Evolutionary conservation across 768 basidiomycete genomes (phyloP).

Genomic region (Leucosporidium yakuticum): DNA sequence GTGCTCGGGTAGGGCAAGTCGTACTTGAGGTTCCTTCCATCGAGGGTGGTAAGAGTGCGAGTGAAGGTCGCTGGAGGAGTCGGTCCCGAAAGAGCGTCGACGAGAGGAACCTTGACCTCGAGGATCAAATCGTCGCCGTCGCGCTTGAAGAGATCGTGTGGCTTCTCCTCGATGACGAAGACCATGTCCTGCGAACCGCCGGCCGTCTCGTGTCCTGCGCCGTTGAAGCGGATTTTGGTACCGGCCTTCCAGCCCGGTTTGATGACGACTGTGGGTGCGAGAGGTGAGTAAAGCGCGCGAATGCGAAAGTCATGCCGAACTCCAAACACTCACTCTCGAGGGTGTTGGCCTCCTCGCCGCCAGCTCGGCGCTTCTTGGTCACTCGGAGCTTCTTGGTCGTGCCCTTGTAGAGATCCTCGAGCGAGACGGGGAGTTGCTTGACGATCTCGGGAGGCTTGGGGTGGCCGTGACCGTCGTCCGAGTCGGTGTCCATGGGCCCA

Average conservation of each 20-base stretch:
- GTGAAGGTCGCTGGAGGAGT: conserved; percentile 46
- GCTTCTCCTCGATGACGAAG: conserved; percentile 94
- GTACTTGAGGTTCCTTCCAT: conserved; percentile 70
- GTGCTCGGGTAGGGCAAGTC: conserved; percentile 52
- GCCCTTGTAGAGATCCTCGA: conserved; percentile 81
- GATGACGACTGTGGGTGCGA: conserved; percentile 38
- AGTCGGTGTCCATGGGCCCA: conserved; percentile 37
- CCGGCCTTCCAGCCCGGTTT: conserved; percentile 92
- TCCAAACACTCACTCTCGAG: conserved; percentile 63
- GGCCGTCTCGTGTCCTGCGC: conserved; percentile 67
- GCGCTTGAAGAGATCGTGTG: conserved; percentile 66
- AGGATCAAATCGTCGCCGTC: conserved; percentile 74
- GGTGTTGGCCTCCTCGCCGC: conserved; percentile 74
- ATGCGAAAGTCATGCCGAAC: conserved; percentile 36
- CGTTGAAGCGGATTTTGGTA: conserved; percentile 84
- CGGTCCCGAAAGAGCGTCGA: conserved; percentile 70
- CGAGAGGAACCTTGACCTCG: conserved; percentile 60
- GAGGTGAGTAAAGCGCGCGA: conserved; percentile 2
- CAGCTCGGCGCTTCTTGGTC: conserved; percentile 63
- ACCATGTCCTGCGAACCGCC: conserved; percentile 70
- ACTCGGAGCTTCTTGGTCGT: conserved; percentile 83
- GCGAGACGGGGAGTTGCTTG: conserved; percentile 70
- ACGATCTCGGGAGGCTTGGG: conserved; percentile 26
- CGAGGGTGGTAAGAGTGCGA: conserved; percentile 61
- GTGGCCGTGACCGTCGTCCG: conserved; percentile 28